Evolutionary conservation across 768 basidiomycete genomes (phyloP).

Genomic region (Amanita rubescens): DNA sequence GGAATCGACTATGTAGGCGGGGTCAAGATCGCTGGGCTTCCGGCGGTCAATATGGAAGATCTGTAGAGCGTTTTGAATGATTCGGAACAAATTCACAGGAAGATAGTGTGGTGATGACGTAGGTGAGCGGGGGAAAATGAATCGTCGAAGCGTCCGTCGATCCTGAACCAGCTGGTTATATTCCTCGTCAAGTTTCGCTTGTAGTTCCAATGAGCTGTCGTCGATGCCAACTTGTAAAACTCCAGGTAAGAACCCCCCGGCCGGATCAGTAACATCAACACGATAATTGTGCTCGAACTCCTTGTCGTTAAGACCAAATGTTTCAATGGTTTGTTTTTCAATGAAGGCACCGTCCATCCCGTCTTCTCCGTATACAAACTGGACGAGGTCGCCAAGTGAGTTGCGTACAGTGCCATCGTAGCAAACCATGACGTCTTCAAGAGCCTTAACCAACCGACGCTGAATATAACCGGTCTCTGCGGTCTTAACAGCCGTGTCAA

Average conservation of each 20-base stretch:
- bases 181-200: constrained; percentile 73
- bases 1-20: constrained; percentile 75
- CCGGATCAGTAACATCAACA: constrained; percentile 87
- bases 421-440: constrained; percentile 96
- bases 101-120: constrained; percentile 74
- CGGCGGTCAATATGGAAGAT: constrained; percentile 96
- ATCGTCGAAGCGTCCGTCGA: constrained; percentile 67
- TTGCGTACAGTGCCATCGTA: constrained; percentile 98
- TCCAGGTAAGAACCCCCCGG: constrained; percentile 71
- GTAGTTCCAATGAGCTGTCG: constrained; percentile 75
- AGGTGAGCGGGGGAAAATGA: constrained; percentile 76
- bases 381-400: constrained; percentile 91
- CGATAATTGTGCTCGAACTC: constrained; percentile 89
- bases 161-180: constrained; percentile 59
- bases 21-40: constrained; percentile 89
- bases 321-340: constrained; percentile 91
- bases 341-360: constrained; percentile 99
- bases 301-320: constrained; percentile 71
- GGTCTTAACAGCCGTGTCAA: constrained; percentile 99
- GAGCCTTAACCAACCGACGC: constrained; percentile 93
- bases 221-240: constrained; percentile 85
- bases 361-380: constrained; percentile 97
- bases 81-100: constrained; percentile 92
- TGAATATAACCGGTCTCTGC: constrained; percentile 99
- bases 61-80: constrained; percentile 91